Evolutionary conservation across 257 asterid species (phyloP), one percentile per base, ranked within the genome.

Genomic region (Thymus quinquecostatus): DNA sequence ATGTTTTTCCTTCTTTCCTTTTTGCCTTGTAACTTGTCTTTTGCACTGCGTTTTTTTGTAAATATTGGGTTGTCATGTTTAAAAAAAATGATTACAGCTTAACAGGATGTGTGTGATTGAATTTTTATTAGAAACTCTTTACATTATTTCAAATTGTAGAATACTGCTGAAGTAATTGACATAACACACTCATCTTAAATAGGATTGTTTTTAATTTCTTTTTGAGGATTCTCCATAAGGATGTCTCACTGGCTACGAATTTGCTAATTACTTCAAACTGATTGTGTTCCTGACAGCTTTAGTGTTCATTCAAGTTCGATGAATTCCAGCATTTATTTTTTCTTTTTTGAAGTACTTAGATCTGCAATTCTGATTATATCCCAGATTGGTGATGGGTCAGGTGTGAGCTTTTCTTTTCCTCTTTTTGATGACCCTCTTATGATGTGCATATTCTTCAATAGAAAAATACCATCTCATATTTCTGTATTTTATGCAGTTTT

Each of bases 381-480:
- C 68, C 80, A 93, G 98, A 78, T 77, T 93, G 90, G 95, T 93
- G 64, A 93, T 93, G 98, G 98, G 98, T 91, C 98, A 83, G 96
- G 98, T 87, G 69, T 21, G 66, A 58, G 21, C 54, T 45, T 71
- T 47, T 66, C 55, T 2, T 68, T 45, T 33, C 72, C 48, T 50
- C 40, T n/a, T 50, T 10, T 66, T 74, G 50, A 8, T 48, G 56
- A 28, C 27, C 77, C 62, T 59, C 48, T 64, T 56, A 2, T 53
- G 43, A 10, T 54, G 40, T 60, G 75, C 56, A 54, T 58, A 29
- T 49, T 57, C 68, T 75, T 48, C 41, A 57, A 8, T 41, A 57
- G 70, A 45, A 58, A 72, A 64, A 50, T 60, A 33, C 41, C 50
- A 48, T 64, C n/a, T 57, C 70, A 11, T 21, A 48, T 74, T 69